A percentile compares a stretch with the other conserved stretches of the same genome.
phyloP scores from a whole-genome alignment of 768 basidiomycete species.

The Serendipita sp. region DNA sequence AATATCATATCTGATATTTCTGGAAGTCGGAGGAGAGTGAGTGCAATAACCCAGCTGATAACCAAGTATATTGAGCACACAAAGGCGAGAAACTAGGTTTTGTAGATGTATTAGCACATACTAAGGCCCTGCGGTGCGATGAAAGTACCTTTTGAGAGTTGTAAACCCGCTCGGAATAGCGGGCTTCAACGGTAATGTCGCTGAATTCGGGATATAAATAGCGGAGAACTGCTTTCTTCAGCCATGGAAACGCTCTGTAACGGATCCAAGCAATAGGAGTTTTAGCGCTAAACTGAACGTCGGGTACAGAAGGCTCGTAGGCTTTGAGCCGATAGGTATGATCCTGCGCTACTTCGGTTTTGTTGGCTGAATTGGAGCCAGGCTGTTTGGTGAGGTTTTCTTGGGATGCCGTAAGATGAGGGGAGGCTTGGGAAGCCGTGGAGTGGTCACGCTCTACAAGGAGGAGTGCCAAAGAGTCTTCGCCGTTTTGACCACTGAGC shows the following conservation, averaged over 20 bases:
- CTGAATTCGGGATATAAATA: not conserved
- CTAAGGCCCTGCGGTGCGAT: not conserved
- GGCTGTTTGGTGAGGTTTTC: not conserved
- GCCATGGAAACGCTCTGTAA: not conserved
- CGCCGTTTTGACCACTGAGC: not conserved
- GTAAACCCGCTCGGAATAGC: not conserved
- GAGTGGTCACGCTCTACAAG: not conserved
- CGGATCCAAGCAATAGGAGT: not conserved
- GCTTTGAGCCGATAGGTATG: not conserved
- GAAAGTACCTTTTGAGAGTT: conserved; percentile 1
- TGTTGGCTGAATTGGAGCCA: not conserved
- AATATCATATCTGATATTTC: conserved; percentile 42
- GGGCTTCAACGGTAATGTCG: not conserved
- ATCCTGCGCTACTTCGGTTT: not conserved
- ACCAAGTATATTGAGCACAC: conserved; percentile 52
- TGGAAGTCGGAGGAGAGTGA: conserved; percentile 30
- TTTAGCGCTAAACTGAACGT: not conserved
- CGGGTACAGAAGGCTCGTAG: not conserved
- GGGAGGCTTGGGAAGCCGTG: not conserved
- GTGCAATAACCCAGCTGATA: conserved; percentile 51
- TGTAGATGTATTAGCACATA: not conserved
- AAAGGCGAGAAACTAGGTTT: conserved; percentile 33
- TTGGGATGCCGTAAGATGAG: not conserved
- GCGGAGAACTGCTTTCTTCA: not conserved
- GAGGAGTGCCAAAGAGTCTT: not conserved